Conservation (phyloP, 305 asterid genomes). For the Petunia hybrid region DNA sequence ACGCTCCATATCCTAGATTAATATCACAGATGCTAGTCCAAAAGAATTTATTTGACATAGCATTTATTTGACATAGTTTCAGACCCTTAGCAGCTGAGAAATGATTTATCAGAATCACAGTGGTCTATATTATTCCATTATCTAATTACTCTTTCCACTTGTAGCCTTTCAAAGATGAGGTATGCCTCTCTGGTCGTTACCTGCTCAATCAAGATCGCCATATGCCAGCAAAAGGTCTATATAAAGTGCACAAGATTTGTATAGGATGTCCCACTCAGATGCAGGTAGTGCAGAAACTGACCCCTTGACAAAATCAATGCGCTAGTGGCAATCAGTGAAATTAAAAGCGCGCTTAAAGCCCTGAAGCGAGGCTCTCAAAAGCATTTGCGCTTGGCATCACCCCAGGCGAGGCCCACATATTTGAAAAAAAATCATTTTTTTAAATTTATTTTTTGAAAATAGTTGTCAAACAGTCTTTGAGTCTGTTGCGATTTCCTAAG, state of each 20-base stretch:
- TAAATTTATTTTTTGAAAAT: no score
- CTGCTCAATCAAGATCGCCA: conserved; percentile 5
- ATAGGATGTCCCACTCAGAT: conserved; percentile 8
- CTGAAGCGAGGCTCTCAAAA: no score
- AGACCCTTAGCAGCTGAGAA: conserved; percentile 4
- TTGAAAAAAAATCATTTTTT: no score
- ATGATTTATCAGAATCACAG: neutral
- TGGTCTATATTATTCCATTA: neutral
- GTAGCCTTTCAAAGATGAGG: conserved; percentile 7
- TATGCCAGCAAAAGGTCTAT: neutral
- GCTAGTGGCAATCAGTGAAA: neutral
- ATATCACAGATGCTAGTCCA: neutral
- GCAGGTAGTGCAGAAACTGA: neutral
- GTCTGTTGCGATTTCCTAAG: no score
- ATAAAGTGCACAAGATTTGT: conserved; percentile 2
- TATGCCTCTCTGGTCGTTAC: conserved; percentile 11
- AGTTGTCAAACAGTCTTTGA: no score
- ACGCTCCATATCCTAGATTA: neutral
- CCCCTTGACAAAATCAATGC: neutral
- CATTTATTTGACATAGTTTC: neutral
- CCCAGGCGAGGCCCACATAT: no score
- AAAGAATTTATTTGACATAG: neutral
- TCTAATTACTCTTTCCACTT: neutral
- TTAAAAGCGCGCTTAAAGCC: no score
- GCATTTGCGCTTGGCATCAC: no score